Percentiles rank a stretch among this genome's conserved stretches.
phyloP scores from a whole-genome alignment of 352 stramenopile genomes.

The Phytophthora cryptogea region DNA sequence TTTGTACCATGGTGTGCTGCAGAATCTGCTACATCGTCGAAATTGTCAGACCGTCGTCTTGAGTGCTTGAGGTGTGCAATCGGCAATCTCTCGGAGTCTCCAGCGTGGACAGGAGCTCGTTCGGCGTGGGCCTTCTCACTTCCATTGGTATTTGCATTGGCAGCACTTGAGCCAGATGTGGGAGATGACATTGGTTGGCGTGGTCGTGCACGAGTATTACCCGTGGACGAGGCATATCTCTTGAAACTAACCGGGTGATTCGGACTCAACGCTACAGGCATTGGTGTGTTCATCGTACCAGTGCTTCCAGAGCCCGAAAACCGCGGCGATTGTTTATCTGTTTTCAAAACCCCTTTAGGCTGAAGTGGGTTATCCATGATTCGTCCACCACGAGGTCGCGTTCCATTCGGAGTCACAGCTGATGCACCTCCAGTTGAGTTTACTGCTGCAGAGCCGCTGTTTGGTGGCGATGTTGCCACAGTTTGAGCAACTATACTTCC shows the following conservation, averaged over 20 bases:
- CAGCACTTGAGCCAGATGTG: constrained; percentile 17
- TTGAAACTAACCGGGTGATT: constrained; percentile 53
- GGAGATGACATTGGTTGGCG: constrained; percentile 32
- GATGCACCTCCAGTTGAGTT: constrained; percentile 14
- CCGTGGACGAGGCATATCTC: constrained; percentile 53
- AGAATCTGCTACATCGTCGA: constrained; percentile 36
- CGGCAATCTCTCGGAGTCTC: constrained; percentile 49
- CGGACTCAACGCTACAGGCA: constrained; percentile 33
- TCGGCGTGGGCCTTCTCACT: constrained; percentile 54
- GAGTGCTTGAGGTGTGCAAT: constrained; percentile 51
- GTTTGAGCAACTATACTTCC: constrained; percentile 3
- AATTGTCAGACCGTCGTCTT: constrained; percentile 53
- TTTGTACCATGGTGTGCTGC: constrained; percentile 25
- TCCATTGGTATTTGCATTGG: constrained; percentile 28
- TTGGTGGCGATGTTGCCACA: constrained; percentile 7
- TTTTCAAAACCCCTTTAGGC: constrained; percentile 35
- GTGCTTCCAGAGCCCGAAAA: constrained; percentile 25
- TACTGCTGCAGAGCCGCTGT: constrained; percentile 3
- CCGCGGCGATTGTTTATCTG: constrained; percentile 55
- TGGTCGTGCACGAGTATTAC: constrained; percentile 39
- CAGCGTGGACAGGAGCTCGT: constrained; percentile 48
- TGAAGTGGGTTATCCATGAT: constrained; percentile 65
- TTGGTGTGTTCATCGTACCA: constrained; percentile 25
- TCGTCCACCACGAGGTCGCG: constrained; percentile 36
- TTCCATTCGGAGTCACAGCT: constrained; percentile 38